Evolutionary conservation across 306 rosid genomes (phyloP), one percentile per base, ranked within the genome.

Genomic region (Casuarina cunninghamiana): DNA sequence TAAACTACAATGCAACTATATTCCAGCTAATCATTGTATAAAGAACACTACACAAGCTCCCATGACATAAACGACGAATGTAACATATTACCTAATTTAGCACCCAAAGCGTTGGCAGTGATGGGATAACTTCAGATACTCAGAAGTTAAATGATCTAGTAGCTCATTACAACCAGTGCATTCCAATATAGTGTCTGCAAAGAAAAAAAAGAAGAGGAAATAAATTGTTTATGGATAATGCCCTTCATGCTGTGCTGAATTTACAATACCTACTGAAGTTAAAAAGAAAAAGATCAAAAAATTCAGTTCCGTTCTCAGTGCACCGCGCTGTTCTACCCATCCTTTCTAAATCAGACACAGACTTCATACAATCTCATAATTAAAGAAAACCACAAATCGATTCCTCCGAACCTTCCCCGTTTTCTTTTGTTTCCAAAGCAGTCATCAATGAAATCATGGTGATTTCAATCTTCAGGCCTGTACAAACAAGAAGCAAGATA

Each of bases 101-200:
- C 74, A 75, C 50, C 93, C 96, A 84, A 89, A 90, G 71, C 83
- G 87, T 73, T 74, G 89, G 84, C 88, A 89, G 76, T 95, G 97
- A 77, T 87, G 79, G 66, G 85, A 87, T 69, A 92, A 75, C 80
- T 86, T 91, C 72, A 75, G 82, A 87, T 82, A 84, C 58, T 85
- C 86, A 79, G 74, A 44, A 51, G 80, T 38, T 51, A 86, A 74
- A 65, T 39, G 72, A 74, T 66, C 74, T 77, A 74, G 12, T 72
- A 55, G 74, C 11, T 77, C 86, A 80, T 44, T 83, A 72, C 76
- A 81, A 60, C 97, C 92, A 79, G 90, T 82, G 65, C 41, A 76
- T 78, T 73, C 46, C 87, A 90, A 71, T 61, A 79, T 70, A 51
- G 74, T 53, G 44, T 86, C 97, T 95, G 97, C 87, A 91, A 61